Conservation (phyloP, 371 early-diverging fungal genomes). For the Mucor velutinosus region DNA sequence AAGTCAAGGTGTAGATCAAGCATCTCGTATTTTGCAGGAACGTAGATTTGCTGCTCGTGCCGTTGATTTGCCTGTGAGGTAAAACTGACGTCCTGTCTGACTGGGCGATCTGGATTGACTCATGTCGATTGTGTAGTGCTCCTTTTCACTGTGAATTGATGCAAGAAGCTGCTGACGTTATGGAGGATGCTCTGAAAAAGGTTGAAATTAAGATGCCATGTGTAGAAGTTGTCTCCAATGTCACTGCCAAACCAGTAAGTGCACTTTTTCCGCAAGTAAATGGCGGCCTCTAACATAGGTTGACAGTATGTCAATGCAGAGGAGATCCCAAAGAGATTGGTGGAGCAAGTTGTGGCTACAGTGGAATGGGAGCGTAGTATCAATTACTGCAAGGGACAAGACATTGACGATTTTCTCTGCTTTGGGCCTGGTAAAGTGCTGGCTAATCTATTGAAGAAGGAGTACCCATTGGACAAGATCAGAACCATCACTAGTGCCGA, state of each 20-base stretch:
- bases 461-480: conserved; percentile 81
- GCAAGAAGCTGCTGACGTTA: conserved; percentile 79
- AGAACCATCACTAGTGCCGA: conserved; percentile 50
- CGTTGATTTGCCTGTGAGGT: conserved; percentile 90
- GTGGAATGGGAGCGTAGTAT: conserved; percentile 92
- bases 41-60: conserved; percentile 83
- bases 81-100: conserved; percentile 3
- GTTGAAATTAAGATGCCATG: conserved; percentile 65
- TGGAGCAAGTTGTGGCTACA: conserved; percentile 79
- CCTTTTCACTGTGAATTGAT: conserved; percentile 95
- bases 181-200: conserved; percentile 70
- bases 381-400: conserved; percentile 73
- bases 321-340: conserved; percentile 73
- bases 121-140: conserved; percentile 50
- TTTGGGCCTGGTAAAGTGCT: conserved; percentile 90
- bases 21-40: conserved; percentile 76
- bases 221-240: conserved; percentile 90
- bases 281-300: background rate
- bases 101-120: too few species aligned
- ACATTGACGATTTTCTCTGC: conserved; percentile 81
- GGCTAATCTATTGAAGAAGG: conserved; percentile 86
- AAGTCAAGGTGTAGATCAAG: conserved; percentile 81
- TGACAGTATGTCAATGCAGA: conserved; percentile 42
- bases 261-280: background rate
- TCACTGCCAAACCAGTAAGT: conserved; percentile 84